phyloP scores from a whole-genome alignment of 805 yeast genomes.

The Lachancea cidri region DNA sequence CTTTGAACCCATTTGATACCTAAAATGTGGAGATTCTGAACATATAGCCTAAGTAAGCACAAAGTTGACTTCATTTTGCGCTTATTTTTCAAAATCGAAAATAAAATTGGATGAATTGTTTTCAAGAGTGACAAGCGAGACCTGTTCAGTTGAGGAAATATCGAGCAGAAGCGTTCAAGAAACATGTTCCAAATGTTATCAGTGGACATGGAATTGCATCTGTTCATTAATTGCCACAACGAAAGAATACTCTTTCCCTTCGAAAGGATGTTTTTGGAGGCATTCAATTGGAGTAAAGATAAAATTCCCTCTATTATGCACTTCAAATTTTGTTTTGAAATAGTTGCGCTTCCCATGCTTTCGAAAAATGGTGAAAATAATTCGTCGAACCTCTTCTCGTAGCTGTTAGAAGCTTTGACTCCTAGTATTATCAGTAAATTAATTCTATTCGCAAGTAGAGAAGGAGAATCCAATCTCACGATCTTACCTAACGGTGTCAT shows the following conservation, averaged over 20 bases:
- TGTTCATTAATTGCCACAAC: slow-evolving; percentile 4
- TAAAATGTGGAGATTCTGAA: slow-evolving; percentile 5
- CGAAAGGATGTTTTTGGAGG: slow-evolving; percentile 12
- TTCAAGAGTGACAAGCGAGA: slow-evolving; percentile 11
- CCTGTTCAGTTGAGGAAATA: slow-evolving; percentile 5
- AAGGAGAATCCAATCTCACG: slow-evolving; percentile 12
- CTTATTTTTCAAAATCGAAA: slow-evolving; percentile 2
- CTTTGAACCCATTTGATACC: slow-evolving; percentile 22
- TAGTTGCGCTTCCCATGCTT: background rate
- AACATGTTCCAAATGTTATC: slow-evolving; percentile 8
- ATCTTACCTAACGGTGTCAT: slow-evolving; percentile 29
- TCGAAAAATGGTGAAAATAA: slow-evolving; percentile 17
- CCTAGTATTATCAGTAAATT: slow-evolving; percentile 25
- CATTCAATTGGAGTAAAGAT: slow-evolving; percentile 9
- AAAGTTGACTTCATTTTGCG: background rate
- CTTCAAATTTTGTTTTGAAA: slow-evolving; percentile 2
- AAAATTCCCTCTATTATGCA: slow-evolving; percentile 11
- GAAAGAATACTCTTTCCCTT: slow-evolving; percentile 12
- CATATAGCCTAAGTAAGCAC: slow-evolving; percentile 4
- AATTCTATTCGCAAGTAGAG: slow-evolving; percentile 25
- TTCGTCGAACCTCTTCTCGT: slow-evolving; percentile 21
- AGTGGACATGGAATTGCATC: background rate
- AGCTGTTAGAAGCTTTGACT: slow-evolving; percentile 14
- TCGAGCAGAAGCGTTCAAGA: slow-evolving; percentile 8
- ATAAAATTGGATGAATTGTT: slow-evolving; percentile 12